Evolutionary conservation across 176 grass and related monocot genomes (phyloP).

Genomic region (Triticum aestivum): IWGSC_CS_RefSeq_v2.1 NC_057797.1:762550474-762550973

Average conservation of each 20-base stretch:
- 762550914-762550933: neutral
- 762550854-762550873: neutral
- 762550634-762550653: too few species aligned
- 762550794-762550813: neutral
- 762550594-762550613: too few species aligned
- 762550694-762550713: neutral
- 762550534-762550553: too few species aligned
- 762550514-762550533: too few species aligned
- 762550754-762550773: neutral
- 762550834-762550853: neutral
- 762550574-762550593: too few species aligned
- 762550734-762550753: neutral
- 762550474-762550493: too few species aligned
- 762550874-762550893: neutral
- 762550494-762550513: too few species aligned
- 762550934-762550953: slow-evolving; percentile 14
- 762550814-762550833: neutral
- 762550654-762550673: too few species aligned
- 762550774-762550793: neutral
- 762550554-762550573: too few species aligned
- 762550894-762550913: neutral
- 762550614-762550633: too few species aligned
- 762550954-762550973: neutral
- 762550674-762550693: neutral
- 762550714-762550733: neutral